phyloP scores from a whole-genome alignment of 306 rosid species.

The Vigna mungo region DNA sequence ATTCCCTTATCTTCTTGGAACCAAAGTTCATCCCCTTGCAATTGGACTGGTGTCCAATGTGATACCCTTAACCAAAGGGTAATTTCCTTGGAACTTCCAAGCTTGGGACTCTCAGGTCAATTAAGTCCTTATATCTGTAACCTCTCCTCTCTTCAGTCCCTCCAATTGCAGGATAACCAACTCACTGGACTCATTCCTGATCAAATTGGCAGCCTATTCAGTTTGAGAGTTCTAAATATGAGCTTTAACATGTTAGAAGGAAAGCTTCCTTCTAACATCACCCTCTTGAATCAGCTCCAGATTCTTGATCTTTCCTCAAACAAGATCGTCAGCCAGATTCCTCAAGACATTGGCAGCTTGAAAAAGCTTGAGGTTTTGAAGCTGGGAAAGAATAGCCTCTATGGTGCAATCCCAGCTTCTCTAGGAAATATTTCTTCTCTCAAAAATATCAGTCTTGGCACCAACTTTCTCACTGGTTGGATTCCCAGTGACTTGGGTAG shows the following conservation, averaged over 20 bases:
- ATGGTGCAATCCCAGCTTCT: conserved; percentile 56
- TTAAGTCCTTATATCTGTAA: conserved; percentile 60
- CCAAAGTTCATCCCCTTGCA: conserved; percentile 57
- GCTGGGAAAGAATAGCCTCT: conserved; percentile 56
- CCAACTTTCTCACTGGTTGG: conserved; percentile 62
- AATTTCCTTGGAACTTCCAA: conserved; percentile 55
- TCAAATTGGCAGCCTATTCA: conserved; percentile 53
- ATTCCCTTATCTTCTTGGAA: conserved; percentile 57
- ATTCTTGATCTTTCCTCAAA: conserved; percentile 60
- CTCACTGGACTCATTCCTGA: conserved; percentile 61
- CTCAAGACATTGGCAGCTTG: conserved; percentile 51
- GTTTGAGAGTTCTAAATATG: conserved; percentile 58
- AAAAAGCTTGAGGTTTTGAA: conserved; percentile 58
- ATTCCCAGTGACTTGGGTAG: conserved; percentile 63
- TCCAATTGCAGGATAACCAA: conserved; percentile 59
- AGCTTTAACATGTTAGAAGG: conserved; percentile 62
- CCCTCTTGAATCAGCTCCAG: conserved; percentile 50
- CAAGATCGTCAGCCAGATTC: conserved; percentile 54
- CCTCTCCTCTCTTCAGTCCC: conserved; percentile 61
- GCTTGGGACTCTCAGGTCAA: conserved; percentile 57
- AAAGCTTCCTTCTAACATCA: conserved; percentile 56
- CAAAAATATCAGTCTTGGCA: conserved; percentile 57
- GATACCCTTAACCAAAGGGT: conserved; percentile 56
- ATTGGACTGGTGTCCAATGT: conserved; percentile 75
- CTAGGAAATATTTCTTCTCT: conserved; percentile 72